These are phyloP conservation scores for Aspergillus calidoustus DNA, from an alignment of 2,329 filamentous ascomycete species.

Conservation along the genomic window DNA sequence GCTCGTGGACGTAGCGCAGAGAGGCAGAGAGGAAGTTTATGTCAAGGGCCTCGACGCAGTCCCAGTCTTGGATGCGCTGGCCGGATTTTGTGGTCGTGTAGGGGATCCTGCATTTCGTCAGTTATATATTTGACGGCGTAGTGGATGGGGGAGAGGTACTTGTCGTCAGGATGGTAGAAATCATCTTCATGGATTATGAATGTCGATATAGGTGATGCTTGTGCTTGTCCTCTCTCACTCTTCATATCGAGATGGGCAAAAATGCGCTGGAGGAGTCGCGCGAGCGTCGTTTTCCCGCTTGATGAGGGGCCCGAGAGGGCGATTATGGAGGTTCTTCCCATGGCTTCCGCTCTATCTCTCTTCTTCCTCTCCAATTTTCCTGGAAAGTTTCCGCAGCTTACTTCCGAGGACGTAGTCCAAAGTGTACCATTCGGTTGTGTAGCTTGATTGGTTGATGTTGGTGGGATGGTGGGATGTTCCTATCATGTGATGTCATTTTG, in stretches of 20 bases:
- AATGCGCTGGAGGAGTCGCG: slow-evolving; percentile 79
- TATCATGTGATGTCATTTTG: neutral
- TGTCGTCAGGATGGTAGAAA: slow-evolving; percentile 82
- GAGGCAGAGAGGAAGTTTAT: slow-evolving; percentile 69
- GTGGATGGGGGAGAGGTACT: slow-evolving; percentile 53
- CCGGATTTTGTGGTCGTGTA: slow-evolving; percentile 54
- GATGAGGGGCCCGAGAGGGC: slow-evolving; percentile 89
- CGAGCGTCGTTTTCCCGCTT: slow-evolving; percentile 92
- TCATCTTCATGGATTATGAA: slow-evolving; percentile 96
- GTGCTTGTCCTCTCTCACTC: neutral
- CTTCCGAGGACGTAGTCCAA: neutral
- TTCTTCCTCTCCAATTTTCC: neutral
- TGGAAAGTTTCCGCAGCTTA: neutral
- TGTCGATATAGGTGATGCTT: slow-evolving; percentile 27
- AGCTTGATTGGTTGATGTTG: neutral
- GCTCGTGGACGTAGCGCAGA: slow-evolving; percentile 69
- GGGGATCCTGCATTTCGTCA: slow-evolving; percentile 45
- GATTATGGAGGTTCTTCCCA: slow-evolving; percentile 60
- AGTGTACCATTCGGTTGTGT: neutral
- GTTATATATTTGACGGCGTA: neutral
- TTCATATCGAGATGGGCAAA: slow-evolving; percentile 58
- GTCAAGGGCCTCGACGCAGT: slow-evolving; percentile 80
- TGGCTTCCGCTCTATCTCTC: neutral
- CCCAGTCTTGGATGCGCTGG: slow-evolving; percentile 79
- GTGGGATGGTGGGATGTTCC: neutral